Evolutionary conservation across 805 yeast species (phyloP).

Genomic region (Candida stauntonica): DNA sequence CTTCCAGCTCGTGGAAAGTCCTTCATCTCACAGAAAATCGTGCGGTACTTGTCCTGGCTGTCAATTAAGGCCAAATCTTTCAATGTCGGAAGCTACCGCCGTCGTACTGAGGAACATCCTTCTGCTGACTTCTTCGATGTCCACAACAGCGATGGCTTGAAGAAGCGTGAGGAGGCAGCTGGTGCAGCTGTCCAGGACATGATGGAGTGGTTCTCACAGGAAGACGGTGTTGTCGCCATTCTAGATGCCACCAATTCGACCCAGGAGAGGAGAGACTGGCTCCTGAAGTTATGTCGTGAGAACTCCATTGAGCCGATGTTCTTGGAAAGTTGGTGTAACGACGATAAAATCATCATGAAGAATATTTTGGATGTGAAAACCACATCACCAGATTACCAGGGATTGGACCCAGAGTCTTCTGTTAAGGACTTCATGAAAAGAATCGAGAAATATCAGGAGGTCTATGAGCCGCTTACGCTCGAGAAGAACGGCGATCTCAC

Average conservation of each 20-base stretch:
- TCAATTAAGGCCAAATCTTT: slow-evolving; percentile 83
- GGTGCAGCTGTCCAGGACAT: slow-evolving; percentile 70
- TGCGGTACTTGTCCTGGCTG: slow-evolving; percentile 88
- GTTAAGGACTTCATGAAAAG: slow-evolving; percentile 66
- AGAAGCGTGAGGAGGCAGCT: slow-evolving; percentile 65
- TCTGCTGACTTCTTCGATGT: slow-evolving; percentile 77
- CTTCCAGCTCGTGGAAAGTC: slow-evolving; percentile 92
- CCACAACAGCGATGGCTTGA: slow-evolving; percentile 57
- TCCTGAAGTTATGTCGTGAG: slow-evolving; percentile 56
- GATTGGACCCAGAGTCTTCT: slow-evolving; percentile 63
- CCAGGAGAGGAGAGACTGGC: slow-evolving; percentile 58
- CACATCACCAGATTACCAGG: slow-evolving; percentile 35
- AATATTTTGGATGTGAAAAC: slow-evolving; percentile 85
- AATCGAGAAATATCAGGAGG: slow-evolving; percentile 67
- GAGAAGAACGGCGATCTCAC: slow-evolving; percentile 60
- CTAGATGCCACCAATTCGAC: slow-evolving; percentile 93
- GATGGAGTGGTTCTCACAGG: slow-evolving; percentile 80
- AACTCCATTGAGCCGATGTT: slow-evolving; percentile 83
- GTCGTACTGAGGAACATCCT: slow-evolving; percentile 57
- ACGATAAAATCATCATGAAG: slow-evolving; percentile 67
- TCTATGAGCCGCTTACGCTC: slow-evolving; percentile 71
- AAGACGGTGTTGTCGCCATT: slow-evolving; percentile 85
- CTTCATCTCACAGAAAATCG: slow-evolving; percentile 89
- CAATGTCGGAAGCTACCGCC: slow-evolving; percentile 83
- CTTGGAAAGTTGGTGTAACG: slow-evolving; percentile 88